These are phyloP conservation scores for Rhizophora mangle DNA, from an alignment of 345 rosid species.

Conservation along the genomic window DNA sequence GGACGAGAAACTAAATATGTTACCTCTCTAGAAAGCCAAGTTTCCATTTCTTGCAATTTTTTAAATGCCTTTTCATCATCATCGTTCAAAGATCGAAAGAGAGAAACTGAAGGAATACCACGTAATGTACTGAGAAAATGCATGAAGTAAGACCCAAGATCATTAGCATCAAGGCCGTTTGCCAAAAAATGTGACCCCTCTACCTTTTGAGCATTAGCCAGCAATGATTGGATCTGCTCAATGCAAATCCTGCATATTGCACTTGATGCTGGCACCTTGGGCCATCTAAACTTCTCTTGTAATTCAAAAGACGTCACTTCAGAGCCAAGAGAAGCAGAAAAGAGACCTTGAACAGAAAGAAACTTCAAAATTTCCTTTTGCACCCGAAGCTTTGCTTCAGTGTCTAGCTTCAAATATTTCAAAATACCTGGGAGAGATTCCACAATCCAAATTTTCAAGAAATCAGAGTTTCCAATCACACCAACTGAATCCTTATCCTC, in stretches of 20 bases:
- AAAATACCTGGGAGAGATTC: slow-evolving; percentile 78
- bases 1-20: background rate
- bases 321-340: slow-evolving; percentile 84
- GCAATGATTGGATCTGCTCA: slow-evolving; percentile 80
- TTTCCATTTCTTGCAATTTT: slow-evolving; percentile 68
- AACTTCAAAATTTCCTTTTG: slow-evolving; percentile 86
- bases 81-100: slow-evolving; percentile 66
- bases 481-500: slow-evolving; percentile 74
- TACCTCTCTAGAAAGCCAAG: slow-evolving; percentile 73
- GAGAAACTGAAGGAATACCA: slow-evolving; percentile 90
- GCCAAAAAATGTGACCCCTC: slow-evolving; percentile 44
- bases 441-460: slow-evolving; percentile 78
- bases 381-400: slow-evolving; percentile 67
- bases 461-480: slow-evolving; percentile 56
- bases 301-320: slow-evolving; percentile 96
- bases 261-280: slow-evolving; percentile 68
- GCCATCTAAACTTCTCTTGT: slow-evolving; percentile 96
- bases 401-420: slow-evolving; percentile 63
- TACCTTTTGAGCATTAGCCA: slow-evolving; percentile 70
- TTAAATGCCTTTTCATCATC: slow-evolving; percentile 75
- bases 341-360: slow-evolving; percentile 90
- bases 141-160: slow-evolving; percentile 81
- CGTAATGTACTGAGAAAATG: slow-evolving; percentile 73
- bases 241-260: slow-evolving; percentile 78
- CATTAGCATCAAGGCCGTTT: slow-evolving; percentile 56